A percentile compares a stretch with the other conserved stretches of the same genome.
Evolutionary conservation across 2,329 filamentous ascomycete genomes (phyloP).

Genomic region (Amauroascus verrucosus): DNA sequence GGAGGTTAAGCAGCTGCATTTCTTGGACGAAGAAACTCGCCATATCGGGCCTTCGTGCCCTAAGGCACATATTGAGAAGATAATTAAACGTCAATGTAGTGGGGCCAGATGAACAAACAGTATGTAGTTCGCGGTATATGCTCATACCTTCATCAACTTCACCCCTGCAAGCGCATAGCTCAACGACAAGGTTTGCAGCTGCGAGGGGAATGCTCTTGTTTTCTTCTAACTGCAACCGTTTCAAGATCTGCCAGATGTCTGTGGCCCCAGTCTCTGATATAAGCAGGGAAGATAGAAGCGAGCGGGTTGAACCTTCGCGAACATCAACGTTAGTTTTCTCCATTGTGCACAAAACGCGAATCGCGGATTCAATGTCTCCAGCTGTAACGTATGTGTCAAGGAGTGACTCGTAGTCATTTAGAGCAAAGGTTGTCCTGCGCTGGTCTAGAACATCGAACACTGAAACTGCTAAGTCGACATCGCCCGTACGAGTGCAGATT

Average conservation of each 20-base stretch:
- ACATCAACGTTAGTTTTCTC: slow-evolving; percentile 50
- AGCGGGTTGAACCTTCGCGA: slow-evolving; percentile 50
- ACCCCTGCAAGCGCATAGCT: slow-evolving; percentile 39
- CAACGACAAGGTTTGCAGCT: slow-evolving; percentile 41
- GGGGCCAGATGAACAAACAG: slow-evolving; percentile 38
- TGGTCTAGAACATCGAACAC: slow-evolving; percentile 57
- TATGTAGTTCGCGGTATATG: slow-evolving; percentile 52
- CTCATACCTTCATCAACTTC: slow-evolving; percentile 45
- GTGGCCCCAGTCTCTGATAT: slow-evolving; percentile 37
- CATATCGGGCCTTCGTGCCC: slow-evolving; percentile 39
- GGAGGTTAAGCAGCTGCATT: slow-evolving; percentile 47
- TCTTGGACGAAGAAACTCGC: slow-evolving; percentile 54
- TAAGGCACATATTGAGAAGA: slow-evolving; percentile 44
- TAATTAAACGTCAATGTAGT: slow-evolving; percentile 48
- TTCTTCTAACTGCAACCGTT: slow-evolving; percentile 40
- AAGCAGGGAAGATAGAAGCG: slow-evolving; percentile 50
- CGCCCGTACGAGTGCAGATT: slow-evolving; percentile 58
- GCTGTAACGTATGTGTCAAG: slow-evolving; percentile 56
- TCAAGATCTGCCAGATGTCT: slow-evolving; percentile 48
- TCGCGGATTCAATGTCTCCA: slow-evolving; percentile 53
- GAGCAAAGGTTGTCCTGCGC: slow-evolving; percentile 45
- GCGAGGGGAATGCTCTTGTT: slow-evolving; percentile 42
- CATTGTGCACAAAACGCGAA: slow-evolving; percentile 67
- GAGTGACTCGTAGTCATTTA: slow-evolving; percentile 70
- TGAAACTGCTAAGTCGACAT: slow-evolving; percentile 58